Evolutionary conservation across 2,329 filamentous ascomycete genomes (phyloP), one percentile per base, ranked within the genome.

Genomic region (Penicillium italicum): DNA sequence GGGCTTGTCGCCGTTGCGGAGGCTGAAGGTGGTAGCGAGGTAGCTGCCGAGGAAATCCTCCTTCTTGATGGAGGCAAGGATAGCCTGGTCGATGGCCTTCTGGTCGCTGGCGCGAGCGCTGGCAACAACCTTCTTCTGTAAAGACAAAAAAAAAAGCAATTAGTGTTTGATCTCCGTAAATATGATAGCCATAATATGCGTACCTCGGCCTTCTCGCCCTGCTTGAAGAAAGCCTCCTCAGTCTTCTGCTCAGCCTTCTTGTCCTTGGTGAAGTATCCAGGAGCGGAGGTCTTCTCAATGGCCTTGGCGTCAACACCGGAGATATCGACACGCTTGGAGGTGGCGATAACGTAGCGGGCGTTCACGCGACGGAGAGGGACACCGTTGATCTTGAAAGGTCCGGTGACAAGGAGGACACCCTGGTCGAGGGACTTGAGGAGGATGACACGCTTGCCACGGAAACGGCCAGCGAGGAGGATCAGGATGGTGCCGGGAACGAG

Each of bases 381-480:
- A 80, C 94, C 94, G 84, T 99, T 99, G 83, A 99, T 89, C 89
- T 97, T 99, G 90, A 97, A 99, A 77, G 94, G 94, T 74, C 94
- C 94, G 77, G 94, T 99, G 74, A 99, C 91, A 78, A 99, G 91
- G 79, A 99, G 91, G 68, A 97, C 91, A 82, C 94, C 94, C 84
- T 97, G 91, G 76, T 90, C 85, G 76, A 99, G 92, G 80, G 88
- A 86, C 88, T 97, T 97, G 79, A 99, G 89, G 82, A 97, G 91
- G 75, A 99, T 85, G 75, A 99, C 94, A 78, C 94, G 94, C 91
- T 99, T 99, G 85, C 94, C 94, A 74, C 94, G 93, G 91, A 97
- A 99, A 76, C 94, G 94, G 75, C 94, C 94, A 79, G 94, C 94
- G 77, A 99, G 91, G 78, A 99, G 91, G 82, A 99, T 99, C 77